Evolutionary conservation across 1,139 yeast species (phyloP).

Genomic region (Ogataea hybrid): DNA sequence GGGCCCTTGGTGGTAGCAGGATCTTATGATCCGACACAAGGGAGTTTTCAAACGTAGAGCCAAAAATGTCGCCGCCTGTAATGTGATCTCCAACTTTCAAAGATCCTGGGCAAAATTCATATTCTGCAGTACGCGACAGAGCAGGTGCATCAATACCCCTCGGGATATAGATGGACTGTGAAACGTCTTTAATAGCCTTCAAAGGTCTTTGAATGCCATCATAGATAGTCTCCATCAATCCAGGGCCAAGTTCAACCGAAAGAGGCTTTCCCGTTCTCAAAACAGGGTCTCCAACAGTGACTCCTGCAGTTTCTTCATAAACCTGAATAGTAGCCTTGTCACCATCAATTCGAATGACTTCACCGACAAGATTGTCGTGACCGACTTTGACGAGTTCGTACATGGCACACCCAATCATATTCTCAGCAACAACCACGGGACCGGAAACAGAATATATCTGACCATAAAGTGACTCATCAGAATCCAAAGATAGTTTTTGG

Average conservation of each 20-base stretch:
- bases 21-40: slow-evolving; percentile 90
- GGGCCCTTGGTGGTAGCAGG: slow-evolving; percentile 94
- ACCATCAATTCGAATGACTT: slow-evolving; percentile 92
- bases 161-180: slow-evolving; percentile 94
- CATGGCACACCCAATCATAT: slow-evolving; percentile 99
- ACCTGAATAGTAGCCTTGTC: slow-evolving; percentile 99
- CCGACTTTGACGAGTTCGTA: slow-evolving; percentile 97
- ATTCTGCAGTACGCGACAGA: slow-evolving; percentile 72
- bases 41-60: slow-evolving; percentile 91
- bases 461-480: slow-evolving; percentile 77
- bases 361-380: slow-evolving; percentile 95
- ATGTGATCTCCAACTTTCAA: slow-evolving; percentile 95
- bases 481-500: slow-evolving; percentile 78
- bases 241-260: slow-evolving; percentile 98
- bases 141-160: slow-evolving; percentile 98
- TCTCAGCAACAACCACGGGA: slow-evolving; percentile 96
- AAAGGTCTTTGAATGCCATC: slow-evolving; percentile 99
- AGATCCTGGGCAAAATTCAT: slow-evolving; percentile 80
- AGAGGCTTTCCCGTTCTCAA: slow-evolving; percentile 96
- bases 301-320: slow-evolving; percentile 99
- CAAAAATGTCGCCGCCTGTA: slow-evolving; percentile 97
- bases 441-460: slow-evolving; percentile 93
- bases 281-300: slow-evolving; percentile 98
- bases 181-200: slow-evolving; percentile 79
- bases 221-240: slow-evolving; percentile 96